Base-by-base conservation (phyloP, 148 eudicot genomes). In the Persicaria maculosa region DNA sequence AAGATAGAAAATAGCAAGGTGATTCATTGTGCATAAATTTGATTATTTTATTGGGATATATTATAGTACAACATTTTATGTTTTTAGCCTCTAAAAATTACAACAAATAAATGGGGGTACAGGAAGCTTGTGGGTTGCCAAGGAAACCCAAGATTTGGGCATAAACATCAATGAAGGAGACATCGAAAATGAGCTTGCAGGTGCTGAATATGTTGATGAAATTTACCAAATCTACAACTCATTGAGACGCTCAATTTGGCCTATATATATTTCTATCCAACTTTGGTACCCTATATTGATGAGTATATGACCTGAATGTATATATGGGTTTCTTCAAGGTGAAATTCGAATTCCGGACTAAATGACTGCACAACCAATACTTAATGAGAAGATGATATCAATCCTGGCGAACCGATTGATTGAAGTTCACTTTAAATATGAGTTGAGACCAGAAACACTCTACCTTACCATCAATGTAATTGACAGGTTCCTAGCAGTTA, bases 401-500 rank as follows among this genome's bases (percentile, higher is more conserved):
- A 86, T 83, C 46, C 78, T 86, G 7, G 83, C 81, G 12, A 83
- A 83, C 8, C 81, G 89, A 86, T 76, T 86, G 75, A 83, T 81
- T 72, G 86, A 84, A 50, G 90, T 84, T 62, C 88, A 87, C 64
- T 25, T 74, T 73, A 87, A 83, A 71, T 87, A 85, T 73, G 82
- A 87, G 74, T 79, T 87, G 12, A 80, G 81, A 71, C 81, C 74
- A 15, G 90, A 87, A 72, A 85, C 90, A 16, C 85, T 87, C 5
- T 85, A 87, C 74, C 85, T 87, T 1, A 85, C 88, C 9, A 68
- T 87, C 44, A 87, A 85, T 80, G 80, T 85, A 57, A 68, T 85
- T 2, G 88, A 86, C 53, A 77, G 87, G 0, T 87, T 79, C 74
- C 80, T 85, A 15, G 74, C 88, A 3, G 47, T 74, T 25, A 81